Evolutionary conservation across 768 basidiomycete genomes (phyloP).

Genomic region (Ramaria sp.): DNA sequence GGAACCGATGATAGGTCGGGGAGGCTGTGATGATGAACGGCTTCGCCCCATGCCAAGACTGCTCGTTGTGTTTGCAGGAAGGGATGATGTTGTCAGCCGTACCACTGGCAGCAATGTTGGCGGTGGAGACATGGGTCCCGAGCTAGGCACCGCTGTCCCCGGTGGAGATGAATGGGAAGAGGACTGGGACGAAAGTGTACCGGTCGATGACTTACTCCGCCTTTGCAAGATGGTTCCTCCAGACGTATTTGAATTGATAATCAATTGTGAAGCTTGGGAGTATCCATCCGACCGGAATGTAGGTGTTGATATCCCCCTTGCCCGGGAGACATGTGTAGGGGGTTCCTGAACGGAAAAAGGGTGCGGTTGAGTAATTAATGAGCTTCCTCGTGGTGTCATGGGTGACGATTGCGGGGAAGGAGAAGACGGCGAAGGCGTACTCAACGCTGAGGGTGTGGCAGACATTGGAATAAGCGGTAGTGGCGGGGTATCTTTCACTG

Average conservation of each 20-base stretch:
- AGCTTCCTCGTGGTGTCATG: conserved; percentile 1
- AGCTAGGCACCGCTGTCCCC: conserved; percentile 22
- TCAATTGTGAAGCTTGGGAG: conserved; percentile 8
- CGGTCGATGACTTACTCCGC: conserved; percentile 44
- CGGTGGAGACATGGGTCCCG: conserved; percentile 12
- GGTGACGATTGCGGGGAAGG: conserved; percentile 12
- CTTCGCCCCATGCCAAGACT: conserved; percentile 33
- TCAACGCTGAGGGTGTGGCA: conserved; percentile 19
- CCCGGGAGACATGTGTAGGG: conserved; percentile 3
- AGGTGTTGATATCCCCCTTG: conserved; percentile 9
- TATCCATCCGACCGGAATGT: background rate
- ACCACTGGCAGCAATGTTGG: background rate
- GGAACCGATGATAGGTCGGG: conserved; percentile 45
- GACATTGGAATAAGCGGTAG: conserved; percentile 56
- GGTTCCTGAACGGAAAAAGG: conserved; percentile 8
- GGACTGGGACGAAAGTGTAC: conserved; percentile 18
- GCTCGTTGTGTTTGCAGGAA: conserved; percentile 28
- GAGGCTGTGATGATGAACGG: conserved; percentile 71
- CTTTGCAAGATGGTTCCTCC: conserved; percentile 63
- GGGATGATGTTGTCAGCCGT: conserved; percentile 24
- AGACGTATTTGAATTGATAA: conserved; percentile 49
- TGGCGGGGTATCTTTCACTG: conserved; percentile 40
- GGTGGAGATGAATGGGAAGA: conserved; percentile 29
- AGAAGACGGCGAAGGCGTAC: conserved; percentile 22
- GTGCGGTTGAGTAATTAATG: background rate